phyloP scores from a whole-genome alignment of 805 yeast species.

The Cyberlindnera subsufficiens region DNA sequence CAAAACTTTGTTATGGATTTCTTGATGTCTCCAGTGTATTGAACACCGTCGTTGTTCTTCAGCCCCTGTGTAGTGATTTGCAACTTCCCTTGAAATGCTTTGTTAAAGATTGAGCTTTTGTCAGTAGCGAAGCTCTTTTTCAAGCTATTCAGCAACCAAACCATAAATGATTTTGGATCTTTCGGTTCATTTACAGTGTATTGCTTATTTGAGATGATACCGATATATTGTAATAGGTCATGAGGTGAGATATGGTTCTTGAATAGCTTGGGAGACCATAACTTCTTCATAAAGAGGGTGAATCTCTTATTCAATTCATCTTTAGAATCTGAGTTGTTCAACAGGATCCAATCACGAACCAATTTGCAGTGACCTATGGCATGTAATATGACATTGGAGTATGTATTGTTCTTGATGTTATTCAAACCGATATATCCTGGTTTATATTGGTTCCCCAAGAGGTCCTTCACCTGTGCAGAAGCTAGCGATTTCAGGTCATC shows the following conservation, averaged over 20 bases:
- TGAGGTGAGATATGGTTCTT: conserved; percentile 62
- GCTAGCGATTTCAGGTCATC: conserved; percentile 19
- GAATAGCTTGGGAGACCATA: conserved; percentile 61
- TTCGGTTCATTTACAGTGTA: conserved; percentile 33
- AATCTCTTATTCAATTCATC: conserved; percentile 37
- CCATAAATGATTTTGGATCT: conserved; percentile 52
- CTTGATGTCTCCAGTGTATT: conserved; percentile 8
- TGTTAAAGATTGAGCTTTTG: conserved; percentile 23
- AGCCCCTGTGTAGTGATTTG: conserved; percentile 14
- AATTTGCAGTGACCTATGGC: conserved; percentile 46
- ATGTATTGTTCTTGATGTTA: conserved; percentile 44
- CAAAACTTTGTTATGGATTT: conserved; percentile 34
- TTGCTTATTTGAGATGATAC: conserved; percentile 35
- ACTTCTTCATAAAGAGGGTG: conserved; percentile 43
- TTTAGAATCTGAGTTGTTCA: conserved; percentile 18
- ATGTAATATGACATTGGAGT: conserved; percentile 53
- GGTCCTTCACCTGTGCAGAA: conserved; percentile 30
- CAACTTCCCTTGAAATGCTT: conserved; percentile 50
- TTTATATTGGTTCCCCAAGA: conserved; percentile 38
- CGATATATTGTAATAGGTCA: conserved; percentile 49
- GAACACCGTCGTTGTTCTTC: neutral
- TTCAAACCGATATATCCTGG: conserved; percentile 68
- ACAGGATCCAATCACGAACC: conserved; percentile 42
- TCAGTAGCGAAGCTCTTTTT: conserved; percentile 22
- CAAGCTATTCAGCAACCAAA: conserved; percentile 54